Evolutionary conservation across 176 grass and related monocot genomes (phyloP).

Genomic region (Elymus sibiricus): DNA sequence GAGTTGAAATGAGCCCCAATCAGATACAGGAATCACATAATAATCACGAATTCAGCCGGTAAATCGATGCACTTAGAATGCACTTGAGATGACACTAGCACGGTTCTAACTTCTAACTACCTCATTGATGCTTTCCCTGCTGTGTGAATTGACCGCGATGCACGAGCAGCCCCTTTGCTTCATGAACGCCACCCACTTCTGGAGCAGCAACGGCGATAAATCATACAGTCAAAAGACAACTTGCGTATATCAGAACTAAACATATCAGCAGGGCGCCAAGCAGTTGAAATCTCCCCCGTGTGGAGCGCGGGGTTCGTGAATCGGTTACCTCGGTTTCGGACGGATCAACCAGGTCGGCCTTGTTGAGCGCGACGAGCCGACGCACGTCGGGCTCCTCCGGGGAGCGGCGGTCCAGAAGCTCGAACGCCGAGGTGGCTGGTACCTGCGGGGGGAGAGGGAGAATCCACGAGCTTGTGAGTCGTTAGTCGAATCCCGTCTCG

Average conservation of each 20-base stretch:
- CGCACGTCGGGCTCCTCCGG: conserved; percentile 36
- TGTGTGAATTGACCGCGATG: conserved; percentile 58
- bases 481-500: background rate
- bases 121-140: conserved; percentile 55
- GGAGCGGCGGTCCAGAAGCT: conserved; percentile 13
- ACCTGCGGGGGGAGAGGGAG: conserved; percentile 20
- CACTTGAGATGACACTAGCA: background rate
- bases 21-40: background rate
- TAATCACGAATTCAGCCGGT: background rate
- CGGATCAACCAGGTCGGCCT: conserved; percentile 55
- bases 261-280: background rate
- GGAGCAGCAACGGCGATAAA: conserved; percentile 12
- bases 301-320: background rate
- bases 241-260: background rate
- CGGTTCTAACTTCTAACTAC: conserved; percentile 9
- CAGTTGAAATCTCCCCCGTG: background rate
- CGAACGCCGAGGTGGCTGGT: conserved; percentile 49
- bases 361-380: conserved; percentile 53
- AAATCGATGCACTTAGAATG: background rate
- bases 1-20: conserved; percentile 1
- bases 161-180: conserved; percentile 36
- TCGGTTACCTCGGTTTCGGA: conserved; percentile 50
- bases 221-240: background rate
- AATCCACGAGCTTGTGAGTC: background rate
- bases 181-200: conserved; percentile 64